phyloP scores from a whole-genome alignment of 345 rosid species.

The Noccaea bulbosa region DNA sequence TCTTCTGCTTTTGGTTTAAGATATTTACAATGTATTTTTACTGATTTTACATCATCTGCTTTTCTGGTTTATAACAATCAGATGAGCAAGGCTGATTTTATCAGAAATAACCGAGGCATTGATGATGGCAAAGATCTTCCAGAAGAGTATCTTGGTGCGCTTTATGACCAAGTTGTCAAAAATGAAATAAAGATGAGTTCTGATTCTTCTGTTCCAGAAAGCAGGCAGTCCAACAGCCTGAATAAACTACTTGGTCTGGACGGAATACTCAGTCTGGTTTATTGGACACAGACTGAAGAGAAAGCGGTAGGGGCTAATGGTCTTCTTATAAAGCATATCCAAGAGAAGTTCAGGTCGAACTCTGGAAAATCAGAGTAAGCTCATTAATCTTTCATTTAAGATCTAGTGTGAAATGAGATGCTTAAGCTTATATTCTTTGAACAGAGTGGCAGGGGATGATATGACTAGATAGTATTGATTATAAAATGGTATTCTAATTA shows the following conservation, averaged over 20 bases:
- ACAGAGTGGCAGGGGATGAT: slow-evolving; percentile 10
- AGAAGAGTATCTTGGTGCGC: slow-evolving; percentile 80
- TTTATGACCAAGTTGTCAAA: slow-evolving; percentile 86
- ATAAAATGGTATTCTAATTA: slow-evolving; percentile 24
- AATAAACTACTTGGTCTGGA: slow-evolving; percentile 88
- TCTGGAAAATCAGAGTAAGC: slow-evolving; percentile 94
- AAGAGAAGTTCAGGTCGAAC: slow-evolving; percentile 91
- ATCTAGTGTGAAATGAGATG: slow-evolving; percentile 26
- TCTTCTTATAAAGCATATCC: slow-evolving; percentile 88
- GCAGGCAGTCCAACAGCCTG: slow-evolving; percentile 85
- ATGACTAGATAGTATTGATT: slow-evolving; percentile 18
- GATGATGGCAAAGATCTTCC: slow-evolving; percentile 97
- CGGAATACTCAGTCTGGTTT: slow-evolving; percentile 87
- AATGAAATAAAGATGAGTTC: slow-evolving; percentile 94
- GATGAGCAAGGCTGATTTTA: slow-evolving; percentile 94
- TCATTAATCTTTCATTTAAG: slow-evolving; percentile 22
- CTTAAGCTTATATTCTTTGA: slow-evolving; percentile 2
- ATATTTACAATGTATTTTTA: slow-evolving; percentile 8
- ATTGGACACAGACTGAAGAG: slow-evolving; percentile 85
- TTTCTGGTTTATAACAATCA: slow-evolving; percentile 43
- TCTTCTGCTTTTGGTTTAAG: neutral
- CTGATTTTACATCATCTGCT: slow-evolving; percentile 28
- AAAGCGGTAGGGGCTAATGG: slow-evolving; percentile 94
- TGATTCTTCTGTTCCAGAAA: slow-evolving; percentile 75
- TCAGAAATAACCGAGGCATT: slow-evolving; percentile 88